Percentiles rank a stretch among this genome's conserved stretches.
Evolutionary conservation across 106 monocot species (phyloP).

Genomic region (Amphibolis antarctica): DNA sequence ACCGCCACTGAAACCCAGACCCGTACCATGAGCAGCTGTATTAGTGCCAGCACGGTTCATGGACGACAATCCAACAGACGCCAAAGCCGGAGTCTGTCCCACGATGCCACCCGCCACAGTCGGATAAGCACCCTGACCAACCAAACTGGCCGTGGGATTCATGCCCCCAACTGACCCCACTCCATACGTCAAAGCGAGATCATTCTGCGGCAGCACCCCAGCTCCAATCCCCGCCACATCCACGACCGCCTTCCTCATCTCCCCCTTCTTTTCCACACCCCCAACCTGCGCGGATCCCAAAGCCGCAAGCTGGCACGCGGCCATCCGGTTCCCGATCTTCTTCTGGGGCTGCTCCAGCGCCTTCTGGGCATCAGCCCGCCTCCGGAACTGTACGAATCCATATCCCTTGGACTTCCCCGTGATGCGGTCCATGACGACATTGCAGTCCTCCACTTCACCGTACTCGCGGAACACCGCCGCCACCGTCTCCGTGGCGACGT

Average conservation of each 20-base stretch:
- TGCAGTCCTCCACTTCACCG: slow-evolving; percentile 12
- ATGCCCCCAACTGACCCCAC: slow-evolving; percentile 10
- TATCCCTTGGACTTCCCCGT: slow-evolving; percentile 19
- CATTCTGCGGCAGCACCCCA: slow-evolving; percentile 5
- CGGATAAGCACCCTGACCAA: background rate
- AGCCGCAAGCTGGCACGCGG: slow-evolving; percentile 27
- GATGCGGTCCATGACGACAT: background rate
- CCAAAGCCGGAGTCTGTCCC: too few relatives aligned
- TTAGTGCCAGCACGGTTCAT: slow-evolving; percentile 1
- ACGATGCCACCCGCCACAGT: slow-evolving; percentile 17
- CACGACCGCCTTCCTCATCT: too few relatives aligned
- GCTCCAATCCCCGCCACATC: background rate
- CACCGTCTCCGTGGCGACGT: slow-evolving; percentile 5
- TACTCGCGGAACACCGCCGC: slow-evolving; percentile 2
- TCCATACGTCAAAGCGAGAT: slow-evolving; percentile 24
- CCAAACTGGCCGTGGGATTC: slow-evolving; percentile 1
- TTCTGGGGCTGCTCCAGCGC: slow-evolving; percentile 19
- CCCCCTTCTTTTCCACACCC: background rate
- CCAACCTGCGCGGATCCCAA: background rate
- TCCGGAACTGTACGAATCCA: slow-evolving; percentile 13
- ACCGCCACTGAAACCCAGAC: slow-evolving; percentile 12
- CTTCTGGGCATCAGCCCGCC: slow-evolving; percentile 6
- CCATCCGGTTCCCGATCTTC: slow-evolving; percentile 16
- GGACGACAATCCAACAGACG: slow-evolving; percentile 9
- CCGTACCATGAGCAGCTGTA: slow-evolving; percentile 8